phyloP scores from a whole-genome alignment of 139 green algal species.

The Chlorella sp. region DNA sequence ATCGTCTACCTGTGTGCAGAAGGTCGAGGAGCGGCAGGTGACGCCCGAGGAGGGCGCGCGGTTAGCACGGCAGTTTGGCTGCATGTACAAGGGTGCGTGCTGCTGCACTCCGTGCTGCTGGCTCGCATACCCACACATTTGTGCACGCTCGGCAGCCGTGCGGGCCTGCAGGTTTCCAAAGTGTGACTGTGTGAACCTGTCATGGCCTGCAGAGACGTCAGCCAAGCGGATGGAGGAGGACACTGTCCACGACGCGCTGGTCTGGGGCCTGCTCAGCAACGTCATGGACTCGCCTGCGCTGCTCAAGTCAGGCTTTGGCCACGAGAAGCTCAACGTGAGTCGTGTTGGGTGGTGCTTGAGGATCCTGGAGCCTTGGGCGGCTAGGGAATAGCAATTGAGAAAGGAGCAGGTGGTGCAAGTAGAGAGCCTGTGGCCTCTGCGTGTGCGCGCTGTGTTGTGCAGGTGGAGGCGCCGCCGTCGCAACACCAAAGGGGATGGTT shows the following conservation, averaged over 20 bases:
- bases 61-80: conserved; percentile 28
- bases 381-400: no score
- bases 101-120: not conserved
- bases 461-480: no score
- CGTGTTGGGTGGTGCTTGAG: no score
- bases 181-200: not conserved
- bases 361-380: no score
- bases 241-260: conserved; percentile 34
- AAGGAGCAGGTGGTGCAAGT: no score
- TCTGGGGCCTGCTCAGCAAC: conserved; percentile 29
- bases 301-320: not conserved
- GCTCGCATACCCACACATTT: not conserved
- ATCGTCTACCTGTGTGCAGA: not conserved
- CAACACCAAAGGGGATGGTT: no score
- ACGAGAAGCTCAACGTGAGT: conserved; percentile 12
- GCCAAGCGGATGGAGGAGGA: conserved; percentile 11
- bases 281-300: conserved; percentile 16
- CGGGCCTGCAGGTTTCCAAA: not conserved
- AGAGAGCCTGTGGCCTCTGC: no score
- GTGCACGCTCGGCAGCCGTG: not conserved
- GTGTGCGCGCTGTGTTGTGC: no score
- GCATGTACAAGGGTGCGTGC: conserved; percentile 22
- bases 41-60: conserved; percentile 27
- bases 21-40: conserved; percentile 15
- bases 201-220: conserved; percentile 3